phyloP scores from a whole-genome alignment of 805 yeast species.

The Ogataea nonfermentans region DNA sequence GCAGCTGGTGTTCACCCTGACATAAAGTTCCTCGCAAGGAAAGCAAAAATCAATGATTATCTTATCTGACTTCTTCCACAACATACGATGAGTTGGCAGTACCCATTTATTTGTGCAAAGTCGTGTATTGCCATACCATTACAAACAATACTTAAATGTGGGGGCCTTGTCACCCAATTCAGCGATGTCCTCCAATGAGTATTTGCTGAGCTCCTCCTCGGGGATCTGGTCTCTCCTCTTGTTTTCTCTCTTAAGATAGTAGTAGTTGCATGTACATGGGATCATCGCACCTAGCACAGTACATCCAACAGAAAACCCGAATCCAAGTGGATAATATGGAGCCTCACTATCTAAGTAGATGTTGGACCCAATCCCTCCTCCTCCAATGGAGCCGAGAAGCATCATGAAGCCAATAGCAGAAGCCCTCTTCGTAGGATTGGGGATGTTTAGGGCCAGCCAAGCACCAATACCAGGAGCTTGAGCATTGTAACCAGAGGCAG shows the following conservation, averaged over 20 bases:
- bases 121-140: background rate
- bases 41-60: no score
- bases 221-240: slow-evolving; percentile 9
- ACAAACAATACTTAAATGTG: slow-evolving; percentile 32
- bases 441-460: slow-evolving; percentile 19
- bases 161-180: slow-evolving; percentile 45
- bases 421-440: slow-evolving; percentile 38
- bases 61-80: no score
- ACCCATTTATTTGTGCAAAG: no score
- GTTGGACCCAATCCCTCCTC: slow-evolving; percentile 22
- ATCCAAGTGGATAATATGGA: slow-evolving; percentile 21
- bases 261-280: slow-evolving; percentile 19
- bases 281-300: slow-evolving; percentile 22
- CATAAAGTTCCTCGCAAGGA: no score
- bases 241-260: slow-evolving; percentile 14
- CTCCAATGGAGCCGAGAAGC: slow-evolving; percentile 36
- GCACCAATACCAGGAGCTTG: slow-evolving; percentile 24
- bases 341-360: slow-evolving; percentile 18
- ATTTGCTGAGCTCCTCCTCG: slow-evolving; percentile 23
- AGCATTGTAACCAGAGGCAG: slow-evolving; percentile 39
- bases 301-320: slow-evolving; percentile 20
- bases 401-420: slow-evolving; percentile 46
- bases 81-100: no score
- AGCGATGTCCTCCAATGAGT: slow-evolving; percentile 31
- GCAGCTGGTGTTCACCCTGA: no score